A percentile compares a stretch with the other conserved stretches of the same genome.
These are phyloP conservation scores for Lumnitzera racemosa DNA, from an alignment of 345 rosid species.

Conservation along the genomic window DNA sequence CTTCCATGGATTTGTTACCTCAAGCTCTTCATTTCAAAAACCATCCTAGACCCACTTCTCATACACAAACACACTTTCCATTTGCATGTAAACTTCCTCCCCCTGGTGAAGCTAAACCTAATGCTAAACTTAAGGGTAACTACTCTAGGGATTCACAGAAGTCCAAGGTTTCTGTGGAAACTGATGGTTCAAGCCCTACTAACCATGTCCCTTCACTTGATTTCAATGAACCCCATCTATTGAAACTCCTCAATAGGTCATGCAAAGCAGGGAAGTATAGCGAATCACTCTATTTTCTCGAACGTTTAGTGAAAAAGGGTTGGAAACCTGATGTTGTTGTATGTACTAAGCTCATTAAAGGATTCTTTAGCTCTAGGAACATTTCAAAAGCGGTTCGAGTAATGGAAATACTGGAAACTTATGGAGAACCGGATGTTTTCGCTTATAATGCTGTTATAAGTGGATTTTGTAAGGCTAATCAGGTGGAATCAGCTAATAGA, in stretches of 20 bases:
- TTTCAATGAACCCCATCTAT: constrained; percentile 46
- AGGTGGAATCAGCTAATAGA: constrained; percentile 45
- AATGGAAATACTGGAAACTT: constrained; percentile 65
- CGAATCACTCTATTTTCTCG: constrained; percentile 70
- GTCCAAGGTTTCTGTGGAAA: too few relatives aligned
- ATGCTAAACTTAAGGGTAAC: too few relatives aligned
- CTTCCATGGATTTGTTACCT: constrained; percentile 26
- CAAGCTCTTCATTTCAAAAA: neutral
- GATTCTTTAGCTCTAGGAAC: constrained; percentile 47
- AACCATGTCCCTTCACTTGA: constrained; percentile 45
- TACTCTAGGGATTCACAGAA: too few relatives aligned
- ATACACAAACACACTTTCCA: too few relatives aligned
- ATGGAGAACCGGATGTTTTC: constrained; percentile 67
- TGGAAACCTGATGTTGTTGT: constrained; percentile 57
- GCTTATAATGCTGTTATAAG: constrained; percentile 78
- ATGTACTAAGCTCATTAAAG: constrained; percentile 80
- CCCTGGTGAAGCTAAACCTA: too few relatives aligned
- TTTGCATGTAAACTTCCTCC: too few relatives aligned
- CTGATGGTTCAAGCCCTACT: neutral
- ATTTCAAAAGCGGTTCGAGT: constrained; percentile 56
- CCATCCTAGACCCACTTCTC: too few relatives aligned
- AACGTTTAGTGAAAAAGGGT: constrained; percentile 51
- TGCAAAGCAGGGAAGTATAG: constrained; percentile 48
- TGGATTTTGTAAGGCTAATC: constrained; percentile 72
- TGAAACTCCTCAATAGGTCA: constrained; percentile 49